phyloP scores from a whole-genome alignment of 2,329 filamentous ascomycete genomes.

The Monosporascus sp. region DNA sequence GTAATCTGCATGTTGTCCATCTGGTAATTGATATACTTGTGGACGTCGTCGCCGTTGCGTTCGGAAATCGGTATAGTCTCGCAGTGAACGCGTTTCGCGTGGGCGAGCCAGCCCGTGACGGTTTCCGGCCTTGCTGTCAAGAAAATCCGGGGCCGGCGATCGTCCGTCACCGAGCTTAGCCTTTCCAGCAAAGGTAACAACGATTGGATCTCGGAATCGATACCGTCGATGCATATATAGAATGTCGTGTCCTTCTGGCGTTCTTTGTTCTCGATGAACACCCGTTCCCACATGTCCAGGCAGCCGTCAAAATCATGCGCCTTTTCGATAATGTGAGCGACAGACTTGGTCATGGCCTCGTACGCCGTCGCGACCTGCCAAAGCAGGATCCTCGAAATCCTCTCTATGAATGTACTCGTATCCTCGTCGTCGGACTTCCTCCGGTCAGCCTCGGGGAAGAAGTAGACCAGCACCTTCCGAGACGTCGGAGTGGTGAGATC shows the following conservation, averaged over 20 bases:
- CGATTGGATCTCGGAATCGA: conserved; percentile 14
- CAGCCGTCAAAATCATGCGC: conserved; percentile 18
- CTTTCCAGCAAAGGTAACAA: conserved; percentile 18
- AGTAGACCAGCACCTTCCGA: conserved; percentile 21
- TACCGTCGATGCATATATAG: conserved; percentile 27
- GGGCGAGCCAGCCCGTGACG: conserved; percentile 11
- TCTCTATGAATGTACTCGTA: conserved; percentile 12
- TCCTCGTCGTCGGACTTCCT: conserved; percentile 24
- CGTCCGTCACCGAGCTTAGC: conserved; percentile 11
- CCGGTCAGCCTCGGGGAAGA: conserved; percentile 25
- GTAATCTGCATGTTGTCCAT: conserved; percentile 27
- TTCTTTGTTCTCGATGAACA: conserved; percentile 28
- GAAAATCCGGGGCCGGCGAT: conserved; percentile 21
- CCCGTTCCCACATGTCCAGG: conserved; percentile 24
- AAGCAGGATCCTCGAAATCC: conserved; percentile 21
- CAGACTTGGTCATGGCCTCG: conserved; percentile 27
- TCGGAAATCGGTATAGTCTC: conserved; percentile 19
- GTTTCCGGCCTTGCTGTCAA: conserved; percentile 18
- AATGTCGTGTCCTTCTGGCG: conserved; percentile 24
- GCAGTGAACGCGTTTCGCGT: conserved; percentile 7
- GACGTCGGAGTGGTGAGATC: conserved; percentile 16
- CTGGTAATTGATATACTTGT: conserved; percentile 23
- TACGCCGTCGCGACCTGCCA: conserved; percentile 28
- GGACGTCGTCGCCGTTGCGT: conserved; percentile 21
- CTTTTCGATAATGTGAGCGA: conserved; percentile 21